A percentile compares a stretch with the other conserved stretches of the same genome.
Conservation (phyloP, 2,329 filamentous ascomycete genomes). For the Rhytidhysteron rufulum region DNA sequence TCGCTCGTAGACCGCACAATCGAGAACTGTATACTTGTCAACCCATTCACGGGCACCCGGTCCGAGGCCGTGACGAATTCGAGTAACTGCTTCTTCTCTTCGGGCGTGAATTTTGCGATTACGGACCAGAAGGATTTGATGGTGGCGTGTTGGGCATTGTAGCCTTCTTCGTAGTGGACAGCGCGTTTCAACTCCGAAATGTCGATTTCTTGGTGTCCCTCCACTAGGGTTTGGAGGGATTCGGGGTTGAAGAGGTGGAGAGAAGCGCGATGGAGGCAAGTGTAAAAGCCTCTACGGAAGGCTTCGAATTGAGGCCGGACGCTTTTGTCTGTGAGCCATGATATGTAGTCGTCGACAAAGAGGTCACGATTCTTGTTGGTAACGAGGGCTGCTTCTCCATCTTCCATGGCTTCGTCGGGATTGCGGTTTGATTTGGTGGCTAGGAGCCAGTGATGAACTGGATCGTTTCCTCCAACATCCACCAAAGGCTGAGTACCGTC, state of each 20-base stretch:
- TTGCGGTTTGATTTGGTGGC: neutral
- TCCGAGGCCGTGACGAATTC: slow-evolving; percentile 96
- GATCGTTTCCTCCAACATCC: neutral
- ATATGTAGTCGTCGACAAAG: slow-evolving; percentile 81
- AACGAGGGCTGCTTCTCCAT: slow-evolving; percentile 65
- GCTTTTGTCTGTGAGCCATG: slow-evolving; percentile 75
- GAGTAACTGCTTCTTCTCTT: slow-evolving; percentile 71
- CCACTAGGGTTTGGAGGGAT: slow-evolving; percentile 72
- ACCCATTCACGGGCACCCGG: slow-evolving; percentile 81
- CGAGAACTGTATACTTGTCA: slow-evolving; percentile 76
- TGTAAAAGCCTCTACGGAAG: slow-evolving; percentile 75
- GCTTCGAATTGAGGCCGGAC: slow-evolving; percentile 73
- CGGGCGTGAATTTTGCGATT: slow-evolving; percentile 62
- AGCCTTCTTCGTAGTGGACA: slow-evolving; percentile 75
- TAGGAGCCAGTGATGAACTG: neutral
- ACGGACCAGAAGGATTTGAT: slow-evolving; percentile 83
- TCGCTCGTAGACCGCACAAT: slow-evolving; percentile 71
- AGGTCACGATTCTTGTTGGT: slow-evolving; percentile 73
- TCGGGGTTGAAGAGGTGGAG: slow-evolving; percentile 45
- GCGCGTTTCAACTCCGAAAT: slow-evolving; percentile 66
- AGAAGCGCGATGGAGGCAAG: slow-evolving; percentile 67
- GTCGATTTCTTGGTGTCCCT: slow-evolving; percentile 80
- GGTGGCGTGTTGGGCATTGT: slow-evolving; percentile 63
- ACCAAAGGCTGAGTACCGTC: neutral
- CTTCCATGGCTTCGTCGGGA: slow-evolving; percentile 5